Evolutionary conservation across 1,139 yeast genomes (phyloP).

Genomic region (Pneumocystis sp.): DNA sequence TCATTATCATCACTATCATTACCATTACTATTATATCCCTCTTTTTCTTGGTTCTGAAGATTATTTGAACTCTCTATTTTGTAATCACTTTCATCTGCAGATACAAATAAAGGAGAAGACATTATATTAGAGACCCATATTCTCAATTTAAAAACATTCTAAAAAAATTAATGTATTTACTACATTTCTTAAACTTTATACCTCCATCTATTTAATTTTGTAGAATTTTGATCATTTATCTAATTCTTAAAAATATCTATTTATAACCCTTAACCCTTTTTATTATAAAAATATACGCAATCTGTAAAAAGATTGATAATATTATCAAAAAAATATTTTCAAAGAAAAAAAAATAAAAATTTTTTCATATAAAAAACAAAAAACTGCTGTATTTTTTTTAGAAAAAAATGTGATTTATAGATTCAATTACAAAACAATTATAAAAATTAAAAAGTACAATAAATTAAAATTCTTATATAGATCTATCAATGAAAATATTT

Average conservation of each 20-base stretch:
- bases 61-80: slow-evolving; percentile 34
- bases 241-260: neutral
- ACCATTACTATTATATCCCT: slow-evolving; percentile 18
- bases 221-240: neutral
- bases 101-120: neutral
- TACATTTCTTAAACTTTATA: neutral
- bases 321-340: too few species aligned
- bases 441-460: too few species aligned
- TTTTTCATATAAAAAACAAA: too few species aligned
- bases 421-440: too few species aligned
- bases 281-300: too few species aligned
- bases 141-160: neutral
- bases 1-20: neutral
- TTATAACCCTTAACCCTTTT: neutral
- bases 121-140: neutral
- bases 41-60: slow-evolving; percentile 22
- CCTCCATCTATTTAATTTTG: neutral
- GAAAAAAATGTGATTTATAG: too few species aligned
- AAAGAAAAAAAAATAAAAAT: too few species aligned
- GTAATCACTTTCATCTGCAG: slow-evolving; percentile 29
- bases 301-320: too few species aligned
- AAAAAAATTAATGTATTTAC: neutral
- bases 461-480: too few species aligned
- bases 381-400: too few species aligned
- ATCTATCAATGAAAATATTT: too few species aligned